A percentile compares a stretch with the other conserved stretches of the same genome.
Conservation (phyloP, 2,329 filamentous ascomycete genomes). For the Leptographium lundbergii region DNA sequence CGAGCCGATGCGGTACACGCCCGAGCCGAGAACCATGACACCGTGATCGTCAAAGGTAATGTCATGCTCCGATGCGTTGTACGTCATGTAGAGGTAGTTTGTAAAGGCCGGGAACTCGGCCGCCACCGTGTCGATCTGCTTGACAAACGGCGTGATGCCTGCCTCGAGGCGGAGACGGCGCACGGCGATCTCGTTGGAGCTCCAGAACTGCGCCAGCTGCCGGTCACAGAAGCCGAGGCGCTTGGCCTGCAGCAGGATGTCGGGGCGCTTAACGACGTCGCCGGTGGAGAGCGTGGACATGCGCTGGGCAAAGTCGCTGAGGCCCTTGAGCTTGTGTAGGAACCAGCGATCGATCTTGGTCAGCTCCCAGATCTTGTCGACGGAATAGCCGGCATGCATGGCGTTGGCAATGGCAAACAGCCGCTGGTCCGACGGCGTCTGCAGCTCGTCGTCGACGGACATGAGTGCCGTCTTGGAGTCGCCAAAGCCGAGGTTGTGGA, state of each 20-base stretch:
- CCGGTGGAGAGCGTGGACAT: conserved; percentile 55
- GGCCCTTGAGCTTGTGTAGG: conserved; percentile 75
- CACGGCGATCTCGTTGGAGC: conserved; percentile 85
- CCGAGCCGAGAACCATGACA: conserved; percentile 91
- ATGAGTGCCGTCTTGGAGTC: conserved; percentile 74
- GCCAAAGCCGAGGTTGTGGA: conserved; percentile 89
- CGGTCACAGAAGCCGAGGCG: conserved; percentile 88
- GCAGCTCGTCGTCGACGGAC: conserved; percentile 90
- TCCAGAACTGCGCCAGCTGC: conserved; percentile 88
- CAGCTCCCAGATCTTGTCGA: conserved; percentile 96
- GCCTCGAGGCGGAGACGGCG: conserved; percentile 73
- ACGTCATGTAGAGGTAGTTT: conserved; percentile 94
- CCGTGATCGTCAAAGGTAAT: conserved; percentile 77
- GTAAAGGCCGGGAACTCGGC: conserved; percentile 91
- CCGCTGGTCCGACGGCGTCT: conserved; percentile 94
- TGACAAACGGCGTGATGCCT: conserved; percentile 78
- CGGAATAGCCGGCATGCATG: conserved; percentile 85
- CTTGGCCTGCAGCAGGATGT: conserved; percentile 73
- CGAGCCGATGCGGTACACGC: conserved; percentile 93
- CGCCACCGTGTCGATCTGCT: conserved; percentile 97
- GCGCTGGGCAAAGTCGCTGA: conserved; percentile 76
- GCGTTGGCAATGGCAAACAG: conserved; percentile 96
- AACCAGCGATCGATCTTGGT: conserved; percentile 99
- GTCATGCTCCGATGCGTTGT: conserved; percentile 82
- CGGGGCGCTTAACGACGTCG: conserved; percentile 50